Base-by-base conservation (phyloP, 805 yeast species). In the Wickerhamiella bombiphila region DNA sequence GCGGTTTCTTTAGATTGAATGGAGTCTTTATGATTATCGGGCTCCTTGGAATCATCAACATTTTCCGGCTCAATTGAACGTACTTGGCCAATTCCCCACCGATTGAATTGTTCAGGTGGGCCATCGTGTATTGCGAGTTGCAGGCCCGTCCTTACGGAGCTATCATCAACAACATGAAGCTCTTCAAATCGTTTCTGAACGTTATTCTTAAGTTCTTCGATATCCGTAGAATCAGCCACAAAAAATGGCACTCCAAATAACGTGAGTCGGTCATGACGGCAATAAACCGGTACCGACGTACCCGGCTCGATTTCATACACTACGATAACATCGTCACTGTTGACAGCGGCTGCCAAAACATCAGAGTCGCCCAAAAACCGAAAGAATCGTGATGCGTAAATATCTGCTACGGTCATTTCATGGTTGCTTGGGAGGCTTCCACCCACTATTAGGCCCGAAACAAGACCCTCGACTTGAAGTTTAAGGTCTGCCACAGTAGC, bases 221-320 rank as follows among this genome's bases (percentile, higher is more conserved):
- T 30, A n/a, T 19, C 18, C 14, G 20, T 5, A 22, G 22, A 13
- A 13, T 13, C 33, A 6, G 14, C 66, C 21, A 85, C 62, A 47
- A 85, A 75, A 48, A 82, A 72, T 2, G 97, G 96, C 1, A 76
- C 55, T 2, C 85, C 93, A 59, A 82, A 80, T 1, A 75, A 57
- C 31, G 19, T 2, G 18, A 25, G 11, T 30, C 37, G 4, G 14
- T 29, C 9, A n/a, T 15, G 16, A 9, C 22, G 19, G 14, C 20
- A 13, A 33, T 17, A 30, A 20, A 30, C 33, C 5, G 33, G 33
- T 9, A 30, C 16, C 5, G 31, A 5, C 24, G 16, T 22, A 7
- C 3, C 34, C 8, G 25, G 15, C 7, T 14, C 13, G 13, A 9
- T 9, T 46, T 73, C 78, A 53, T 83, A 81, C 45, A 83, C 74